A percentile compares a stretch with the other conserved stretches of the same genome.
Conservation (phyloP, 2,329 filamentous ascomycete genomes). For the Phoma sp. region DNA sequence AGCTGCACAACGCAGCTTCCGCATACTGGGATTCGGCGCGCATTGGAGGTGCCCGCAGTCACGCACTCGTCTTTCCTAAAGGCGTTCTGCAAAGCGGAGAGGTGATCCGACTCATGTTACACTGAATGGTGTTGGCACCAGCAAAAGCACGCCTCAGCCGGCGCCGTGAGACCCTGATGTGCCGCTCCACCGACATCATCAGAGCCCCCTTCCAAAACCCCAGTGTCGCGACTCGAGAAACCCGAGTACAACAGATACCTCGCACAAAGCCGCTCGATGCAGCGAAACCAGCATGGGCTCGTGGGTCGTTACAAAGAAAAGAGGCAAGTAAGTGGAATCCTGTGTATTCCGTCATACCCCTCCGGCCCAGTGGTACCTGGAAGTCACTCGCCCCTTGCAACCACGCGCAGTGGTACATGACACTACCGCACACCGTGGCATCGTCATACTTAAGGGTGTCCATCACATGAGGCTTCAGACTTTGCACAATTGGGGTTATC, state of each 20-base stretch:
- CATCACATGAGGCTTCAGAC: conserved; percentile 10
- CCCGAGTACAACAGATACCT: too few species aligned
- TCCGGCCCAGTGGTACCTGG: not conserved
- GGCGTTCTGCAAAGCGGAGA: conserved; percentile 1
- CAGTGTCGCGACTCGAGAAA: too few species aligned
- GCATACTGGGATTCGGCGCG: not conserved
- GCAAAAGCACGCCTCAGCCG: conserved; percentile 11
- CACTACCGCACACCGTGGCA: not conserved
- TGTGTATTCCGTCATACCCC: too few species aligned
- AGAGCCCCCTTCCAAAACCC: too few species aligned
- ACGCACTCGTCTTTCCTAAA: conserved; percentile 12
- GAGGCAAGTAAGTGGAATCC: too few species aligned
- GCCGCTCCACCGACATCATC: conserved; percentile 9
- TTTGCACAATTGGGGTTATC: not conserved
- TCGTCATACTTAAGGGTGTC: not conserved
- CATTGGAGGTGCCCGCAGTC: not conserved
- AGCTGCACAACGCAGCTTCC: not conserved
- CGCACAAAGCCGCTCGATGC: too few species aligned
- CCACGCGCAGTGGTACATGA: conserved; percentile 3
- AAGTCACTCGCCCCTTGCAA: not conserved
- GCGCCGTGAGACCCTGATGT: conserved; percentile 11
- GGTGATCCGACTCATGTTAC: conserved; percentile 3
- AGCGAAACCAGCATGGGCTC: too few species aligned
- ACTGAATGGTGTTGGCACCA: not conserved
- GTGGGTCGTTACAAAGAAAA: too few species aligned